Evolutionary conservation across 495 filamentous ascomycete genomes (phyloP).

Genomic region (Beverwykella pulmonaria): DNA sequence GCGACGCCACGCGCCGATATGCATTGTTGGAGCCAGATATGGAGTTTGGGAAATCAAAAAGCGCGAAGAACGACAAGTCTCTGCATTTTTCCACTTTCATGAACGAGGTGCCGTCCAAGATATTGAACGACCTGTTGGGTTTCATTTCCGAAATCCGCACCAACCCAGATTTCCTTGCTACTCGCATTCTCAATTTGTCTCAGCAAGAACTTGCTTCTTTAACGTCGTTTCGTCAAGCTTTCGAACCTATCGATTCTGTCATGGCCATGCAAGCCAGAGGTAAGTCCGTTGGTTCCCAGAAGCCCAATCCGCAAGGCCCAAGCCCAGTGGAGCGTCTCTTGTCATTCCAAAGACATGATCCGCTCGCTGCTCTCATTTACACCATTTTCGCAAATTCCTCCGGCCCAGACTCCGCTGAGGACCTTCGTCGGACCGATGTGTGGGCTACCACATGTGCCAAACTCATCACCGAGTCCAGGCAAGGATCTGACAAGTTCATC

Average conservation of each 20-base stretch:
- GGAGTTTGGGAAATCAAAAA: slow-evolving; percentile 53
- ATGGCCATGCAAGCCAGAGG: slow-evolving; percentile 69
- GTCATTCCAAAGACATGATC: slow-evolving; percentile 85
- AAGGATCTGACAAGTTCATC: slow-evolving; percentile 65
- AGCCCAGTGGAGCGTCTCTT: slow-evolving; percentile 70
- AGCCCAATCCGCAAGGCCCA: slow-evolving; percentile 55
- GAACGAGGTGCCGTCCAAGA: slow-evolving; percentile 73
- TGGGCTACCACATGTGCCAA: slow-evolving; percentile 89
- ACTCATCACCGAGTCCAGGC: slow-evolving; percentile 63
- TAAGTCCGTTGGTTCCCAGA: slow-evolving; percentile 48
- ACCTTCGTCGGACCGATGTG: slow-evolving; percentile 71
- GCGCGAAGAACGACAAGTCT: slow-evolving; percentile 39
- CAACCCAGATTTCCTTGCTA: slow-evolving; percentile 83
- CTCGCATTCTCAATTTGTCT: slow-evolving; percentile 71
- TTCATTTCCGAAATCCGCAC: slow-evolving; percentile 83
- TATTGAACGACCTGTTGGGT: slow-evolving; percentile 71
- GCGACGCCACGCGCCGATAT: slow-evolving; percentile 69
- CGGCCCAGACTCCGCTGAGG: slow-evolving; percentile 74
- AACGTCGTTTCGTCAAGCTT: slow-evolving; percentile 70
- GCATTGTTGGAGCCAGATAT: slow-evolving; percentile 70
- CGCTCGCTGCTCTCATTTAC: slow-evolving; percentile 81
- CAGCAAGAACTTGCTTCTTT: slow-evolving; percentile 73
- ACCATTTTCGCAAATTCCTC: slow-evolving; percentile 87
- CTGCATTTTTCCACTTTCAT: slow-evolving; percentile 67
- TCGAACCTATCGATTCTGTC: slow-evolving; percentile 79